A percentile compares a stretch with the other conserved stretches of the same genome.
Evolutionary conservation across 2,329 filamentous ascomycete genomes (phyloP).

Genomic region (Talaromyces sp.): DNA sequence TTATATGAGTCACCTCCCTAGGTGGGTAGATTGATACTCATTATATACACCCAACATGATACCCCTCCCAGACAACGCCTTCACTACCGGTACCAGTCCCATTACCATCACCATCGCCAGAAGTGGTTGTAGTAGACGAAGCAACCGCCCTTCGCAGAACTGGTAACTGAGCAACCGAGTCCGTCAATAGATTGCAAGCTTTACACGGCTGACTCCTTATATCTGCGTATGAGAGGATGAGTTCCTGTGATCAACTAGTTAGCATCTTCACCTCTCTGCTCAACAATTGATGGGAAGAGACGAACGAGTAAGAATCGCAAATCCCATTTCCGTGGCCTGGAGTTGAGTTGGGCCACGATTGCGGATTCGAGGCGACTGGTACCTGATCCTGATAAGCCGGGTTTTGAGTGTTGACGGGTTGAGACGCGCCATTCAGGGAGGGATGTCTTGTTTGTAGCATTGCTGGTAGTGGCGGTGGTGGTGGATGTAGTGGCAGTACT

Average conservation of each 20-base stretch:
- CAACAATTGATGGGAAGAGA: background rate
- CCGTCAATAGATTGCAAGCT: slow-evolving; percentile 38
- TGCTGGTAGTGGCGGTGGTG: background rate
- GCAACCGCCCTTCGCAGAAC: slow-evolving; percentile 29
- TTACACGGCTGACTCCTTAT: slow-evolving; percentile 39
- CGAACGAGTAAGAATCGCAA: slow-evolving; percentile 39
- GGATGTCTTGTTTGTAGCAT: background rate
- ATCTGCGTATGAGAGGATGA: slow-evolving; percentile 42
- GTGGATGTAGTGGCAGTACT: background rate
- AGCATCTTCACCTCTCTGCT: background rate
- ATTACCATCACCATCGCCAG: background rate
- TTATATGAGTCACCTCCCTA: background rate
- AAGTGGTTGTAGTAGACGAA: background rate
- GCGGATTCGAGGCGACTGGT: slow-evolving; percentile 34
- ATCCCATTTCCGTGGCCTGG: slow-evolving; percentile 38
- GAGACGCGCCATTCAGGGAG: slow-evolving; percentile 33
- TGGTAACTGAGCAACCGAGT: slow-evolving; percentile 39
- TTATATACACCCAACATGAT: slow-evolving; percentile 33
- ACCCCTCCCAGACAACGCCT: slow-evolving; percentile 32
- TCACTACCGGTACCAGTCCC: background rate
- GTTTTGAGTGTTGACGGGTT: slow-evolving; percentile 20
- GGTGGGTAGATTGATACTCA: background rate
- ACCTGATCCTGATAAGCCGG: slow-evolving; percentile 19
- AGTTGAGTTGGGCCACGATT: slow-evolving; percentile 34
- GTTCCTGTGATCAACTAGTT: slow-evolving; percentile 31